Conservation (phyloP, 768 basidiomycete species). For the Lentinula detonsa region DNA sequence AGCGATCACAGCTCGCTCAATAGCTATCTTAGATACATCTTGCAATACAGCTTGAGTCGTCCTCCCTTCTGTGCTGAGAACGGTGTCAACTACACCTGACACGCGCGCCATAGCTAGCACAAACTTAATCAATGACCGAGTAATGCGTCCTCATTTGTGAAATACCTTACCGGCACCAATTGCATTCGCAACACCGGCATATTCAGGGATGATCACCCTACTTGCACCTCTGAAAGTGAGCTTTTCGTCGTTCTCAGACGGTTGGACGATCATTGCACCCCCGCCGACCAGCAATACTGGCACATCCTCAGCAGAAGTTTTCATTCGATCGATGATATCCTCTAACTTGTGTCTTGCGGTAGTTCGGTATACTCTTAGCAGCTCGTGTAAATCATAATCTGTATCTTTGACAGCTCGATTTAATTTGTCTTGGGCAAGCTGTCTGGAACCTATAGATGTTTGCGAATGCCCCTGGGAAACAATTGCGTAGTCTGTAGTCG, state of each 20-base stretch:
- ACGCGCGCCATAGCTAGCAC: constrained; percentile 21
- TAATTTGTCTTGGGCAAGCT: constrained; percentile 4
- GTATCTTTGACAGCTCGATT: constrained; percentile 19
- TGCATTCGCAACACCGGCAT: constrained; percentile 49
- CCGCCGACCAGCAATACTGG: constrained; percentile 56
- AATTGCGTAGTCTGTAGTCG: constrained; percentile 50
- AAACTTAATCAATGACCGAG: neutral
- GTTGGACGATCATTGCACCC: constrained; percentile 49
- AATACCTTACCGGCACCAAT: constrained; percentile 37
- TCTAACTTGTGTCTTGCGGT: constrained; percentile 43
- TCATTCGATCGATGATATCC: constrained; percentile 47
- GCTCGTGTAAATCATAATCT: constrained; percentile 6
- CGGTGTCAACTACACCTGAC: constrained; percentile 32
- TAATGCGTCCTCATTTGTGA: neutral
- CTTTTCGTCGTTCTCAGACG: constrained; percentile 25
- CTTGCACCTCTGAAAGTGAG: constrained; percentile 39
- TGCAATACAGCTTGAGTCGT: constrained; percentile 22
- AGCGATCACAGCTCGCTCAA: constrained; percentile 32
- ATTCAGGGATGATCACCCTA: constrained; percentile 41
- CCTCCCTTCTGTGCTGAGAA: constrained; percentile 23
- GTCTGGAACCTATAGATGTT: neutral
- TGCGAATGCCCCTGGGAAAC: constrained; percentile 17
- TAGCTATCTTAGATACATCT: constrained; percentile 28
- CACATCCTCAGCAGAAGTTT: constrained; percentile 44
- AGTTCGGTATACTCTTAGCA: constrained; percentile 27